A percentile compares a stretch with the other conserved stretches of the same genome.
Conservation (phyloP, 163 green algal genomes). For the Coccomyxa subellipsoidea region DNA sequence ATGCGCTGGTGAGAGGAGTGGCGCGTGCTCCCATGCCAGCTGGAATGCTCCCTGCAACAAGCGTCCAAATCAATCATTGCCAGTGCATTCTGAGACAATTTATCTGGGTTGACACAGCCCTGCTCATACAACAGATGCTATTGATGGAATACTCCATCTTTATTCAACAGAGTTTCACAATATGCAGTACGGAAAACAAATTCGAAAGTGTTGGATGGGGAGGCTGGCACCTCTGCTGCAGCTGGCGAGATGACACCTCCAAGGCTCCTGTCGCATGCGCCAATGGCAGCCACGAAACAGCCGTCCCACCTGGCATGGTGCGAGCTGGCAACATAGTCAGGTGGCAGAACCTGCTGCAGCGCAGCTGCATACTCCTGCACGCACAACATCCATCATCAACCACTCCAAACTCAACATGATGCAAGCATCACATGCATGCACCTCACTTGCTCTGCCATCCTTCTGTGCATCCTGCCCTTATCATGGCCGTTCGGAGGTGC, state of each 20-base stretch:
- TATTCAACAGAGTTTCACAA: too few relatives aligned
- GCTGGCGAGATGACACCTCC: background rate
- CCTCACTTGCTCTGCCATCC: too few relatives aligned
- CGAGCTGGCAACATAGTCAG: background rate
- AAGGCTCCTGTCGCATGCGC: background rate
- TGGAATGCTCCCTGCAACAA: background rate
- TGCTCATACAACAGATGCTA: too few relatives aligned
- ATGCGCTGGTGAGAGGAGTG: background rate
- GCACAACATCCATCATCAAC: too few relatives aligned
- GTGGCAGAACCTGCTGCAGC: slow-evolving; percentile 14
- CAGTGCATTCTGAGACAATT: background rate
- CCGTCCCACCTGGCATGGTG: background rate
- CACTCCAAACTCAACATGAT: too few relatives aligned
- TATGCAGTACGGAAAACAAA: too few relatives aligned
- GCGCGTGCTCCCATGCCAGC: background rate
- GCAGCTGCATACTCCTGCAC: slow-evolving; percentile 16
- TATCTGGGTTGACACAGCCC: too few relatives aligned
- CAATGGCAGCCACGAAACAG: background rate
- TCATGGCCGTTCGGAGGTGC: too few relatives aligned
- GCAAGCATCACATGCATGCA: too few relatives aligned
- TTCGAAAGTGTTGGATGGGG: background rate
- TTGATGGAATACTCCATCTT: too few relatives aligned
- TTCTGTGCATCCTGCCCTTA: too few relatives aligned
- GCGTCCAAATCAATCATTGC: background rate
- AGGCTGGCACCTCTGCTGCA: background rate